Percentiles rank a stretch among this genome's conserved stretches.
phyloP scores from a whole-genome alignment of 805 yeast species.

The Metschnikowia peoriensis region DNA sequence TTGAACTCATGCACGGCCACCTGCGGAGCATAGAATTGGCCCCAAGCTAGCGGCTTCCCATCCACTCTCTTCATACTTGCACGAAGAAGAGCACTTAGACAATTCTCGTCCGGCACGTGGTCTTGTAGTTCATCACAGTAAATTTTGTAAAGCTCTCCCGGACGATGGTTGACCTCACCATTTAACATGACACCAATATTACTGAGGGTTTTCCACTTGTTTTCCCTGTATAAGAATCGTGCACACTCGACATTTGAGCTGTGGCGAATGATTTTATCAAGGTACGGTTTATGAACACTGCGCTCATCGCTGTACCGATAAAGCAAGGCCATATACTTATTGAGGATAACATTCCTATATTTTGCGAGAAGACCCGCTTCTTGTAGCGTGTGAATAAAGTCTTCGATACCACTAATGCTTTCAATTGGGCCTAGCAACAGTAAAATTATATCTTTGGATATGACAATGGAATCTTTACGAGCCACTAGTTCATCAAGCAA shows the following conservation, averaged over 20 bases:
- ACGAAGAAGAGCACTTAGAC: constrained; percentile 45
- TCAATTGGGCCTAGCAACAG: constrained; percentile 30
- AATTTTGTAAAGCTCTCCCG: constrained; percentile 26
- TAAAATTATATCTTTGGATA: constrained; percentile 33
- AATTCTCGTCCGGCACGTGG: constrained; percentile 27
- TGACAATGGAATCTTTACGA: constrained; percentile 20
- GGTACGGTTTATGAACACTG: constrained; percentile 15
- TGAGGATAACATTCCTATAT: constrained; percentile 23
- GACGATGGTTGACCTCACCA: constrained; percentile 34
- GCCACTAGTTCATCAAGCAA: constrained; percentile 26
- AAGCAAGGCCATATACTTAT: constrained; percentile 27
- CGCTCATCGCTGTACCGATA: constrained; percentile 14
- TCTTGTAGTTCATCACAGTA: constrained; percentile 27
- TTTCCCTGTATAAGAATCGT: constrained; percentile 25
- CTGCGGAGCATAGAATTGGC: constrained; percentile 52
- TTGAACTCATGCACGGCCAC: constrained; percentile 59
- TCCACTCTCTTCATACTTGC: constrained; percentile 38
- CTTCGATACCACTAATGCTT: constrained; percentile 23
- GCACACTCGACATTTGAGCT: constrained; percentile 22
- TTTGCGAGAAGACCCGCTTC: constrained; percentile 12
- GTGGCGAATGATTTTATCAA: constrained; percentile 9
- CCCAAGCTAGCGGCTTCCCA: constrained; percentile 43
- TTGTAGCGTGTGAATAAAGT: constrained; percentile 18
- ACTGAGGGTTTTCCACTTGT: constrained; percentile 25
- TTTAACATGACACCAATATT: constrained; percentile 35